Evolutionary conservation across 139 green algal species (phyloP), one percentile per base, ranked within the genome.

Genomic region (Picochlorum sp.): DNA sequence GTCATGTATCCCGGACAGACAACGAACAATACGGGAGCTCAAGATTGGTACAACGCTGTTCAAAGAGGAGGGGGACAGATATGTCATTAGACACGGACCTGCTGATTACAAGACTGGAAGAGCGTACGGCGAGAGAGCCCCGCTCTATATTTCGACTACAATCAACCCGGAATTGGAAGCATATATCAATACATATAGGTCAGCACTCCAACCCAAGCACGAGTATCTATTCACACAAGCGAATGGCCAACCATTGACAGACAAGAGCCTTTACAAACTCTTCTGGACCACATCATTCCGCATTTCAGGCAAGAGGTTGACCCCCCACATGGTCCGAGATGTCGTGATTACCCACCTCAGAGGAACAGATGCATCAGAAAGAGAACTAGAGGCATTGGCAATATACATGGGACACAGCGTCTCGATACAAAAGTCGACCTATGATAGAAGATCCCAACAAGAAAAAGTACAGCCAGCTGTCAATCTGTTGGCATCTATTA

Each of bases 351-450:
- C 72, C 8, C 51, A 72, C 66, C 57, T 79, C 16, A 72, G 75
- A 50, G 56, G 57, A 30, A 62, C 65, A n/a, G 38, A 75, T 50
- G 74, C 74, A 0, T 73, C 28, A 51, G 84, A 88, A 64, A 51
- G 63, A 7, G 75, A 92, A 65, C 69, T 92, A 21, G 83, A 92
- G 65, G 75, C 79, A 8, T 65, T 90, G 24, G 83, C 85, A 0
- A 67, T 88, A 13, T 90, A 90, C 69, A 92, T 90, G 83, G 81
- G 81, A 4, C 83, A 89, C 75, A 70, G 23, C 21, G 11, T 91
- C 4, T 56, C 60, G 6, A 81, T 86, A 72, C 84, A 91, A 68
- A 73, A 77, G 7, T 47, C 23, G 21, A 75, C 70, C 24, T 91
- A 91, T 63, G 85, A 91, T 68, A 63, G 81, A 34, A 73, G 78